These are phyloP conservation scores for Aspergillus sp. DNA, from an alignment of 2,329 filamentous ascomycete genomes.

Conservation along the genomic window DNA sequence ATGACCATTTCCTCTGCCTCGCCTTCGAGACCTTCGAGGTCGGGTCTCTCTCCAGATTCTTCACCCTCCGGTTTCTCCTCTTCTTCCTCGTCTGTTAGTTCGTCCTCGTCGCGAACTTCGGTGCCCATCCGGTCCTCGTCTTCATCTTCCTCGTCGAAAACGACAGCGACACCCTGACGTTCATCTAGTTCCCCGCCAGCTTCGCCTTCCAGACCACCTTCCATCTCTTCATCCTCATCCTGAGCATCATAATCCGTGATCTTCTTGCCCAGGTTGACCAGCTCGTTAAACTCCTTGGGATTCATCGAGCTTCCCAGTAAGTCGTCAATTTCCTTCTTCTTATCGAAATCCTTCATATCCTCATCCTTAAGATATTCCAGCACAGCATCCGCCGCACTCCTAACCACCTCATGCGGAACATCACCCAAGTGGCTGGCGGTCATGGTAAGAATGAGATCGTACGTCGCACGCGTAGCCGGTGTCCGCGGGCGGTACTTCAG, in stretches of 20 bases:
- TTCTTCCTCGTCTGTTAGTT: slow-evolving; percentile 67
- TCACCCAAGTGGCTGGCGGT: slow-evolving; percentile 85
- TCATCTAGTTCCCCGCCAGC: slow-evolving; percentile 78
- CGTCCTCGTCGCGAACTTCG: slow-evolving; percentile 77
- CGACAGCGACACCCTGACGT: slow-evolving; percentile 91
- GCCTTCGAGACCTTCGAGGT: slow-evolving; percentile 35
- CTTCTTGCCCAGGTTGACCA: slow-evolving; percentile 95
- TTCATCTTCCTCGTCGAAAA: slow-evolving; percentile 87
- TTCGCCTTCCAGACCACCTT: slow-evolving; percentile 58
- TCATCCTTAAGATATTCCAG: slow-evolving; percentile 92
- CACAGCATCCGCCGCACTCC: slow-evolving; percentile 87
- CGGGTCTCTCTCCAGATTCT: slow-evolving; percentile 33
- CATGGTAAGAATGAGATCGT: slow-evolving; percentile 87
- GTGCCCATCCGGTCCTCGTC: slow-evolving; percentile 73
- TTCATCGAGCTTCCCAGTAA: slow-evolving; percentile 75
- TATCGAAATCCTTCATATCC: slow-evolving; percentile 92
- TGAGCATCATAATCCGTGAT: slow-evolving; percentile 97
- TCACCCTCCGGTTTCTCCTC: slow-evolving; percentile 52
- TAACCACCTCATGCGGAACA: slow-evolving; percentile 82
- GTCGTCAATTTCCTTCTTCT: slow-evolving; percentile 96
- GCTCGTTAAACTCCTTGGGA: slow-evolving; percentile 90
- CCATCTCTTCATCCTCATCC: slow-evolving; percentile 87
- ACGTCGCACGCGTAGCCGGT: slow-evolving; percentile 82
- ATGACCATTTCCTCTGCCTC: slow-evolving; percentile 73
- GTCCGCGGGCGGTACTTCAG: slow-evolving; percentile 88